Percentiles rank a stretch among this genome's conserved stretches.
Evolutionary conservation across 2,329 filamentous ascomycete species (phyloP).

Genomic region (Sarocladium brachiariae): DNA sequence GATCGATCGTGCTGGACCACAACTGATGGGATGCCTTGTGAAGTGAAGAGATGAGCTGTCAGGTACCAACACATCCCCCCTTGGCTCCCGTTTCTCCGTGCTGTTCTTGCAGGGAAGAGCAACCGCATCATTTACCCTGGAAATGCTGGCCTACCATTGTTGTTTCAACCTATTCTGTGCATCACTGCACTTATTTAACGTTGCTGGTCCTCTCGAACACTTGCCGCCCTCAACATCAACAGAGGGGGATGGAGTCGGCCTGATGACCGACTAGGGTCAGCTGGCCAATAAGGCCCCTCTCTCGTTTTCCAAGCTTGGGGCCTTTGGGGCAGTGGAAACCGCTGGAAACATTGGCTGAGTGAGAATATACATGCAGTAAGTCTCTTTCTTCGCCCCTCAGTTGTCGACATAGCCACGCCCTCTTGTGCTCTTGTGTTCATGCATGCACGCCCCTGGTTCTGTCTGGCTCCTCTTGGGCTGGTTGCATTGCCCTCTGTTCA

Average conservation of each 20-base stretch:
- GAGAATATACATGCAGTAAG: too few species aligned
- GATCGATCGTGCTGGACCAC: background rate
- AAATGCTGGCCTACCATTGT: too few species aligned
- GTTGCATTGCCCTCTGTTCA: background rate
- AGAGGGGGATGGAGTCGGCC: slow-evolving; percentile 8
- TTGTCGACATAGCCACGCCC: background rate
- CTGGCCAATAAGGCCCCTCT: slow-evolving; percentile 8
- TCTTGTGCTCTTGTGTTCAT: background rate
- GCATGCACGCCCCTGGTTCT: background rate
- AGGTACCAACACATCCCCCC: background rate
- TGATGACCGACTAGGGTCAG: slow-evolving; percentile 11
- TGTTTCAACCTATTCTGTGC: too few species aligned
- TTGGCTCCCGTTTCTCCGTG: background rate
- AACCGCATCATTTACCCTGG: too few species aligned
- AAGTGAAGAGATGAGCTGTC: background rate
- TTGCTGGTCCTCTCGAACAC: background rate
- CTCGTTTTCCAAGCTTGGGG: slow-evolving; percentile 3
- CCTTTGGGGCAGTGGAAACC: slow-evolving; percentile 1
- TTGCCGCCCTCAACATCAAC: slow-evolving; percentile 7
- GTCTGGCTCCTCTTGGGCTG: background rate
- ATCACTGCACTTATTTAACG: too few species aligned
- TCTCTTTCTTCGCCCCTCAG: background rate
- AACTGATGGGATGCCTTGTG: background rate
- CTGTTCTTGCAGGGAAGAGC: background rate
- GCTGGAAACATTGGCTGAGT: slow-evolving; percentile 6